Evolutionary conservation across 257 asterid species (phyloP), one percentile per base, ranked within the genome.

Genomic region (Coffea eugenioides): DNA sequence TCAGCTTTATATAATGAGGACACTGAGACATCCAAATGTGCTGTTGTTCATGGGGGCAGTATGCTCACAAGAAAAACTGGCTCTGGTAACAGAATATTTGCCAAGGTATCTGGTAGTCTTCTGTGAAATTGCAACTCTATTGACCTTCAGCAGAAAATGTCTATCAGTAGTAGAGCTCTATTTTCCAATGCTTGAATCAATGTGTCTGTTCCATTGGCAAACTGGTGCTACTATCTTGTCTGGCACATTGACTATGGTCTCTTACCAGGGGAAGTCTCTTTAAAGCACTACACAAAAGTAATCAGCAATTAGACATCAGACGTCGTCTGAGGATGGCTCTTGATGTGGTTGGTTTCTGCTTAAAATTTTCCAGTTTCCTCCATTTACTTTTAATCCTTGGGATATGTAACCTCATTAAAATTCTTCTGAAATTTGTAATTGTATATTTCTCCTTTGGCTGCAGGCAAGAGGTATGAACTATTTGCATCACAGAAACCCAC

Each of bases 401-500:
- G 14, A 6, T 6, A 11, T 31, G 52, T n/a, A 64, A 64, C 27
- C 18, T 27, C 62, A 23, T 79, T 25, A 3, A 18, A 51, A 46
- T 67, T 72, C 13, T 21, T 46, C 31, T 23, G 4, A 14, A n/a
- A 36, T 45, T 21, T 25, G 43, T 16, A 52, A 23, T 7, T 75
- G 31, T 43, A 61, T 64, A 73, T 79, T 84, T 73, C 36, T 57
- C 79, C 52, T 73, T 73, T 80, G 64, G 59, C 61, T 86, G 77
- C 86, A 92, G 97, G 95, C 93, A 45, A 90, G 92, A 86, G 97
- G 97, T 66, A 88, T 93, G 95, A 90, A 88, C 83, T 93, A 93
- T 83, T 84, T 93, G 89, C 97, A 93, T 82, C 90, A 81, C 66
- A 83, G 95, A 71, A 93, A 90, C 78, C 97, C 97, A 51, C 94